Percentiles rank a stretch among this genome's conserved stretches.
These are phyloP conservation scores for Hypomyces rosellus DNA, from an alignment of 2,329 filamentous ascomycete species.

Conservation along the genomic window DNA sequence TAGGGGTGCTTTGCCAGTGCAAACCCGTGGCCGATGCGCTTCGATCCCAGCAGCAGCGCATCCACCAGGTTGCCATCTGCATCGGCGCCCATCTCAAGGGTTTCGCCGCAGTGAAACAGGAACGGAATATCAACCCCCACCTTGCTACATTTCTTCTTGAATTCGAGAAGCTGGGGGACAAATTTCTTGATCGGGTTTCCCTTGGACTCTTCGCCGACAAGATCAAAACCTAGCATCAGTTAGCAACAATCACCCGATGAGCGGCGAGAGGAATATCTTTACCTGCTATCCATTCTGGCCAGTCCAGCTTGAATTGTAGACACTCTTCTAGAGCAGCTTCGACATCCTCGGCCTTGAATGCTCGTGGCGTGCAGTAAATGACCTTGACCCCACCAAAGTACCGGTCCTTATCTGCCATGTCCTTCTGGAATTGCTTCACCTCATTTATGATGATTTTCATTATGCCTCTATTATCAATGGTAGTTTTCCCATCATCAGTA, in stretches of 20 bases:
- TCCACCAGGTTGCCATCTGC: conserved; percentile 64
- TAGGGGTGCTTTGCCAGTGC: conserved; percentile 60
- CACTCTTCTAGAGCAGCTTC: conserved; percentile 53
- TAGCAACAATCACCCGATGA: not conserved
- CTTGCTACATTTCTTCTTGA: conserved; percentile 44
- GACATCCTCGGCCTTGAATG: conserved; percentile 45
- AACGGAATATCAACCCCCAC: conserved; percentile 57
- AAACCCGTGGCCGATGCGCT: conserved; percentile 69
- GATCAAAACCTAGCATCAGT: conserved; percentile 50
- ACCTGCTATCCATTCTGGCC: conserved; percentile 58
- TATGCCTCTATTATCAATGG: conserved; percentile 51
- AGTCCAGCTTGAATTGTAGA: conserved; percentile 50
- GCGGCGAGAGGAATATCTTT: conserved; percentile 18
- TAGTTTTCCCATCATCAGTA: conserved; percentile 45
- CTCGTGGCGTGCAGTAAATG: conserved; percentile 64
- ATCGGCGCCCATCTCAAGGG: conserved; percentile 57
- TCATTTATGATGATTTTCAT: conserved; percentile 55
- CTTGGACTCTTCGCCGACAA: conserved; percentile 61
- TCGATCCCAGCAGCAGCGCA: conserved; percentile 57
- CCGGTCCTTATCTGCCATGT: conserved; percentile 21
- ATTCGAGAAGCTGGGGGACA: conserved; percentile 48
- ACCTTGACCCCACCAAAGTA: conserved; percentile 62
- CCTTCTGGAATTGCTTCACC: conserved; percentile 40
- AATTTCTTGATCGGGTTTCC: conserved; percentile 54
- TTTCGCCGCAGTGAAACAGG: conserved; percentile 72